Conservation (phyloP, 2,329 filamentous ascomycete species). For the Gliomastix tumulicola region DNA sequence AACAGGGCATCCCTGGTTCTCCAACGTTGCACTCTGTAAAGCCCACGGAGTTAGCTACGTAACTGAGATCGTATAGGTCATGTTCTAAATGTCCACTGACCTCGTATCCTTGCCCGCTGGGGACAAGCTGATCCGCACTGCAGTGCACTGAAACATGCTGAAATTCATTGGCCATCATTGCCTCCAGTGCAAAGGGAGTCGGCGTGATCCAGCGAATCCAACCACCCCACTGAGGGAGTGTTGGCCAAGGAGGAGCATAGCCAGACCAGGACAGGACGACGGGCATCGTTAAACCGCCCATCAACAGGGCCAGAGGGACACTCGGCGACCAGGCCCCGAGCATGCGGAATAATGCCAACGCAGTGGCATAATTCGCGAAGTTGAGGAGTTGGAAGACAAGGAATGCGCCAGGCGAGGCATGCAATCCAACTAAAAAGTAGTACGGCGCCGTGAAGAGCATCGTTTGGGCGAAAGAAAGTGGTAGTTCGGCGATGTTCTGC, state of each 20-base stretch:
- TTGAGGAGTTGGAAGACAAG: slow-evolving; percentile 81
- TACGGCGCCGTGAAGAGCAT: neutral
- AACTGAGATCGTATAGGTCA: no score
- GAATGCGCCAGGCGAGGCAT: slow-evolving; percentile 66
- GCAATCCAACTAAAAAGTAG: slow-evolving; percentile 86
- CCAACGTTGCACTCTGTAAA: no score
- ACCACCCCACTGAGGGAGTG: slow-evolving; percentile 66
- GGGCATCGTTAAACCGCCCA: slow-evolving; percentile 44
- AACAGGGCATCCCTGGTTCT: slow-evolving; percentile 48
- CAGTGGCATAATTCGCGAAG: slow-evolving; percentile 34
- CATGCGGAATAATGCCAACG: neutral
- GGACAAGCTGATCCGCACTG: slow-evolving; percentile 30
- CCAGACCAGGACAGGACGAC: slow-evolving; percentile 55
- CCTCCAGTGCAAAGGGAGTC: slow-evolving; percentile 58
- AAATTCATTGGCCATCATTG: slow-evolving; percentile 47
- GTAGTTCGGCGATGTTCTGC: neutral
- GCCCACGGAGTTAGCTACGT: no score
- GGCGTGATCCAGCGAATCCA: slow-evolving; percentile 62
- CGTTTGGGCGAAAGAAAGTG: neutral
- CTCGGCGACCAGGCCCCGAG: neutral
- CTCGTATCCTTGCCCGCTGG: slow-evolving; percentile 17
- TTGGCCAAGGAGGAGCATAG: slow-evolving; percentile 38
- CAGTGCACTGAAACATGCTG: slow-evolving; percentile 51
- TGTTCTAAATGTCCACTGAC: no score
- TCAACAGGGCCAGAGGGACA: neutral